phyloP scores from a whole-genome alignment of 768 basidiomycete genomes.

The Hypholoma fasciculare region DNA sequence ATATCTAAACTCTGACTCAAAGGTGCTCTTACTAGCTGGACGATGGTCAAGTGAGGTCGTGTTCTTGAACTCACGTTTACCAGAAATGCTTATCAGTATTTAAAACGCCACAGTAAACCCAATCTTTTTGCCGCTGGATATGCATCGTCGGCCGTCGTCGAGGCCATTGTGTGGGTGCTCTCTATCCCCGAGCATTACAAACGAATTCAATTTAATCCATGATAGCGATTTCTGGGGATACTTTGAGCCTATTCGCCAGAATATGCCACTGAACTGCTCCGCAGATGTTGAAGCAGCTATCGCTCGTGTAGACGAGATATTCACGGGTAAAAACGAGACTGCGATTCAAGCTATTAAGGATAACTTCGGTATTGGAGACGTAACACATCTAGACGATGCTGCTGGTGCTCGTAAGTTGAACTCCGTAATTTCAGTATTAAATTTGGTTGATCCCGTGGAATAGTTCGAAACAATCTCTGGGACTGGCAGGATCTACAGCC shows the following conservation, averaged over 20 bases:
- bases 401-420: conserved; percentile 50
- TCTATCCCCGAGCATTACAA: neutral
- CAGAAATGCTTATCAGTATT: neutral
- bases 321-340: conserved; percentile 38
- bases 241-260: conserved; percentile 65
- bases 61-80: neutral
- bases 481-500: conserved; percentile 69
- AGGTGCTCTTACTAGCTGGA: conserved; percentile 54
- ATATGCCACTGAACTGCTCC: conserved; percentile 73
- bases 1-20: neutral
- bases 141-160: conserved; percentile 62
- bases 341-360: conserved; percentile 55
- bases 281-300: conserved; percentile 66
- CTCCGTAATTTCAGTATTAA: too few relatives aligned
- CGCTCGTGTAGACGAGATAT: conserved; percentile 56
- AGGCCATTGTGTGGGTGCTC: conserved; percentile 47
- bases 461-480: conserved; percentile 56
- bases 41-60: conserved; percentile 58
- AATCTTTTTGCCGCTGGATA: conserved; percentile 61
- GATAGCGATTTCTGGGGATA: conserved; percentile 63
- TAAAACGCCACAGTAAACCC: conserved; percentile 43
- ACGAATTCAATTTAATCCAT: neutral
- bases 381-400: conserved; percentile 64
- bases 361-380: conserved; percentile 51
- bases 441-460: neutral